Evolutionary conservation across 352 stramenopile genomes (phyloP), one percentile per base, ranked within the genome.

Genomic region (Halophytophthora batemanensis): DNA sequence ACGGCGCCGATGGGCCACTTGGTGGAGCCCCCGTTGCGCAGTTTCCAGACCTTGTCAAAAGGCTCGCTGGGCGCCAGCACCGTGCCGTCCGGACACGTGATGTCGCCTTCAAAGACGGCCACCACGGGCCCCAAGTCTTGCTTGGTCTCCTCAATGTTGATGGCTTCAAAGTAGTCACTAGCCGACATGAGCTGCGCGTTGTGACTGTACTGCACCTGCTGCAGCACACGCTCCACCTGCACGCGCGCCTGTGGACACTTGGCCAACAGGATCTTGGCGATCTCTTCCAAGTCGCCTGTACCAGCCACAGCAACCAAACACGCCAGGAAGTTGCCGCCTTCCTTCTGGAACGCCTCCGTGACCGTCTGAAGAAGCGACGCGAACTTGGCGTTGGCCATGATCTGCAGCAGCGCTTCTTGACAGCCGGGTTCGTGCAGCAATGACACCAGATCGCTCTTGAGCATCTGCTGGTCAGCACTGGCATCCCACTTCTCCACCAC

Each of bases 11-110:
- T 66, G 2, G 82, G 82, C 79, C 82, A 93, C 69, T 87, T 87
- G 64, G 66, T 81, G 2, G 66, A 59, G 11, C 82, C 82, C 15
- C 74, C 82, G 39, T 96, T 96, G 33, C 82, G 72, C 38, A 96
- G 78, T 34, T 85, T 82, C 86, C 85, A 96, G 21, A 90, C 77
- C 65, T 96, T 96, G 48, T 87, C 70, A 46, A 96, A 91, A 0
- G 66, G 59, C 47, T 86, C 65, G 31, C 71, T 71, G 7, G 84
- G 82, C 2, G 71, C 59, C 8, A 95, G 52, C 8, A 93, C 71
- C 5, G 79, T 93, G 21, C 87, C 86, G 42, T 96, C 87, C 0
- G 82, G 82, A 23, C 87, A 83, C 12, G 82, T 94, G 23, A 96
- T 74, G 42, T 96, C 87, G 14, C 71, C 83, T 45, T 95, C 82